Percentiles rank a stretch among this genome's conserved stretches.
Conservation (phyloP, 495 filamentous ascomycete species). For the Hapsidospora chrysogenum region DNA sequence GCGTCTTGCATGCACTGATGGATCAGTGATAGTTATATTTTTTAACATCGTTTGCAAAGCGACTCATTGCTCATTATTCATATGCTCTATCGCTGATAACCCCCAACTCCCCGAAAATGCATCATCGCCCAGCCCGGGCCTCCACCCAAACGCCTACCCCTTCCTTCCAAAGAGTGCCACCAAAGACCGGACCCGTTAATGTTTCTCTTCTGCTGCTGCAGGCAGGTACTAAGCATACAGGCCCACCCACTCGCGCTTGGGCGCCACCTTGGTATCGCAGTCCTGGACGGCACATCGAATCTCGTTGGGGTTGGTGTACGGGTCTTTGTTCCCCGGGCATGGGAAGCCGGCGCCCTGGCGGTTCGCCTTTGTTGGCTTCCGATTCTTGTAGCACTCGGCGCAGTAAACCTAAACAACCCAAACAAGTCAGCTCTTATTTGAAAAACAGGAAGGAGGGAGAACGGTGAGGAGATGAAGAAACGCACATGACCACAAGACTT, state of each 20-base stretch:
- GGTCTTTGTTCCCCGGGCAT: slow-evolving; percentile 1
- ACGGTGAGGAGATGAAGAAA: not conserved
- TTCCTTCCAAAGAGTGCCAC: too few relatives aligned
- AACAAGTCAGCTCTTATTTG: not conserved
- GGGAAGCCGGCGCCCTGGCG: slow-evolving; percentile 1
- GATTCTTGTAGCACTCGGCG: slow-evolving; percentile 24
- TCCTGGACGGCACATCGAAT: slow-evolving; percentile 24
- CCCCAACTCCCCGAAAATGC: too few relatives aligned
- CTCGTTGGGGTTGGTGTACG: slow-evolving; percentile 11
- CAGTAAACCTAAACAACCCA: slow-evolving; percentile 24
- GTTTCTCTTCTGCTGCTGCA: too few relatives aligned
- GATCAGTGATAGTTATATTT: too few relatives aligned
- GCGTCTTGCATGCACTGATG: too few relatives aligned
- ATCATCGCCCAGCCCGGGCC: too few relatives aligned
- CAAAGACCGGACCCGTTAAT: too few relatives aligned
- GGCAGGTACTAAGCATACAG: slow-evolving; percentile 23
- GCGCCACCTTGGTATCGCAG: slow-evolving; percentile 19
- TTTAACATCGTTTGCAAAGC: too few relatives aligned
- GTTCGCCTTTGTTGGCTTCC: slow-evolving; percentile 9
- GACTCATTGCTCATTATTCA: too few relatives aligned
- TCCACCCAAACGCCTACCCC: too few relatives aligned
- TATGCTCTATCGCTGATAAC: too few relatives aligned
- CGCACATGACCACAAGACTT: slow-evolving; percentile 32
- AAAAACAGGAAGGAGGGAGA: not conserved
- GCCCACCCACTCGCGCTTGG: slow-evolving; percentile 26